These are phyloP conservation scores for Moricandia arvensis DNA, from an alignment of 345 rosid species.

Conservation along the genomic window DNA sequence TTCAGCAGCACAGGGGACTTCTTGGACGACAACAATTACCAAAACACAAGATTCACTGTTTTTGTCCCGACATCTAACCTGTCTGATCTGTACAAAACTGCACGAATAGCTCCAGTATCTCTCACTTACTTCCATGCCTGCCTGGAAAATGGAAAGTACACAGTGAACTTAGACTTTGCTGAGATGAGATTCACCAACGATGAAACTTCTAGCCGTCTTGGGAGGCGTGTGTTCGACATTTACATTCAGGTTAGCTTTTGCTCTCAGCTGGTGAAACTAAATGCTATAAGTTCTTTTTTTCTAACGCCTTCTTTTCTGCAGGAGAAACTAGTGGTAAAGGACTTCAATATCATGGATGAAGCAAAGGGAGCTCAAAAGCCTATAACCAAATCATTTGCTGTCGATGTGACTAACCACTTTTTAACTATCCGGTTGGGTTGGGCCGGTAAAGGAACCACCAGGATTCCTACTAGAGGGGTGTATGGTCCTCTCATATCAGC, in stretches of 20 bases:
- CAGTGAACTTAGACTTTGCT: conserved; percentile 51
- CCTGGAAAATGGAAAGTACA: conserved; percentile 57
- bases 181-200: conserved; percentile 59
- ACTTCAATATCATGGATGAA: conserved; percentile 53
- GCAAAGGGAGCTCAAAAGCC: conserved; percentile 48
- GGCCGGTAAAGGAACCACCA: conserved; percentile 63
- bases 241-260: conserved; percentile 53
- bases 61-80: conserved; percentile 34
- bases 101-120: conserved; percentile 57
- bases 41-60: conserved; percentile 38
- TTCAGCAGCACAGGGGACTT: conserved; percentile 71
- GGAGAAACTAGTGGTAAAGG: conserved; percentile 49
- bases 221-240: conserved; percentile 61
- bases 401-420: conserved; percentile 38
- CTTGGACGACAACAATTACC: conserved; percentile 58
- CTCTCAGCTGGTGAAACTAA: not conserved
- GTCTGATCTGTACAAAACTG: conserved; percentile 47
- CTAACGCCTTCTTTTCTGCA: conserved; percentile 27
- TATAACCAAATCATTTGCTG: conserved; percentile 30
- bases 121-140: conserved; percentile 73
- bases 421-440: conserved; percentile 52
- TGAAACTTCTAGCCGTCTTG: conserved; percentile 47
- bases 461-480: conserved; percentile 47
- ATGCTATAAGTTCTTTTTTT: conserved; percentile 9
- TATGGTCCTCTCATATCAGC: conserved; percentile 67